Evolutionary conservation across 768 basidiomycete genomes (phyloP).

Genomic region (Boletus insuetus): DNA sequence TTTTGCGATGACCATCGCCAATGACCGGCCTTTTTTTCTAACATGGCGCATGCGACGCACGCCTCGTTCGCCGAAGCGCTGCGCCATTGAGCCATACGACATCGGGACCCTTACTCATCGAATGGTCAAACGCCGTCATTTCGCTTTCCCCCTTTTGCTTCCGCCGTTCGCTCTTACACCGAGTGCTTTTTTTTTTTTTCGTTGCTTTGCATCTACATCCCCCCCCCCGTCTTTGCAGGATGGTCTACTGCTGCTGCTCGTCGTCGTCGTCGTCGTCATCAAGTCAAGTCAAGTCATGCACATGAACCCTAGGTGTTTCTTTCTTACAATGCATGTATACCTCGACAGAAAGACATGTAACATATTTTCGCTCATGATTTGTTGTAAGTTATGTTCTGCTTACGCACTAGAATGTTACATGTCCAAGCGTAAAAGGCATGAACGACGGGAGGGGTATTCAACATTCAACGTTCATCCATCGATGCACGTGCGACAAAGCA

Average conservation of each 20-base stretch:
- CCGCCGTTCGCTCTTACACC: not conserved
- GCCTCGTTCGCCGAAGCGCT: not conserved
- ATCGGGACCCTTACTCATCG: not conserved
- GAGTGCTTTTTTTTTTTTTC: not conserved
- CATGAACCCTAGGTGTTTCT: conserved; percentile 11
- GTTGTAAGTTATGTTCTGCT: conserved; percentile 17
- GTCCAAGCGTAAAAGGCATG: not conserved
- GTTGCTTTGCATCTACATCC: not conserved
- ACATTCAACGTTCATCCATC: not conserved
- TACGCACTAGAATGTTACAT: conserved; percentile 17
- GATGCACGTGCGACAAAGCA: no score
- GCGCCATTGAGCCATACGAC: not conserved
- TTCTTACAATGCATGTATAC: conserved; percentile 19
- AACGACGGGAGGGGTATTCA: not conserved
- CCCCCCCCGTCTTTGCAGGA: not conserved
- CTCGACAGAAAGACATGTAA: conserved; percentile 20
- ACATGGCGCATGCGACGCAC: not conserved
- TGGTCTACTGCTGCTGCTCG: conserved; percentile 1
- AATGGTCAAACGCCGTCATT: not conserved
- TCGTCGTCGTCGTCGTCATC: no score
- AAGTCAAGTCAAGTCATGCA: conserved; percentile 11
- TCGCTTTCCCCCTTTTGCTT: conserved; percentile 22
- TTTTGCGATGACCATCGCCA: not conserved
- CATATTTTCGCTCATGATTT: conserved; percentile 17
- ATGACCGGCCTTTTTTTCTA: not conserved